Conservation (phyloP, 176 grass and related monocot species). For the Oryza glumipatula region DNA sequence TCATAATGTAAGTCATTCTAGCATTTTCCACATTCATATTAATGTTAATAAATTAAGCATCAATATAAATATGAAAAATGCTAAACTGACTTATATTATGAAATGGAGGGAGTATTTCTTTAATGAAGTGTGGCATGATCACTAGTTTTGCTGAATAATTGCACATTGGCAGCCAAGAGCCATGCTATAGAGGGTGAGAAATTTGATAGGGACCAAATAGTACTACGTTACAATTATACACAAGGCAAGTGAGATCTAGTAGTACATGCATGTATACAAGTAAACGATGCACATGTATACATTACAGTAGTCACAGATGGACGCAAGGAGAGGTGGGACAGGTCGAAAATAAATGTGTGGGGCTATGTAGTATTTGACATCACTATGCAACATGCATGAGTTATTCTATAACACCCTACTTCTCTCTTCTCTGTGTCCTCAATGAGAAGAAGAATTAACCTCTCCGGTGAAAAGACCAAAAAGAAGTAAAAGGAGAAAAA, state of each 20-base stretch:
- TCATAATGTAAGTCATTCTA: no score
- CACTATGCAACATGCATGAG: not conserved
- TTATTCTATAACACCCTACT: not conserved
- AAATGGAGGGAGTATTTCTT: not conserved
- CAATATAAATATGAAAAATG: no score
- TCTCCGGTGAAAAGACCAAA: not conserved
- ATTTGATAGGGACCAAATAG: not conserved
- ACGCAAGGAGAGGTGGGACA: not conserved
- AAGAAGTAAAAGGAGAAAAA: not conserved
- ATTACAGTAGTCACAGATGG: not conserved
- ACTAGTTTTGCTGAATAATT: not conserved
- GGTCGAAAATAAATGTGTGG: conserved; percentile 20
- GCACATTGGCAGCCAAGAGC: not conserved
- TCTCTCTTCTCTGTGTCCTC: not conserved
- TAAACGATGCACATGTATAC: conserved; percentile 21
- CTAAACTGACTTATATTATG: no score
- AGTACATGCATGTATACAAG: not conserved
- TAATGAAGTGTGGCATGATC: not conserved
- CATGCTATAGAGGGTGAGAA: not conserved
- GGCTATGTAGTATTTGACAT: not conserved
- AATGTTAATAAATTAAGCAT: no score
- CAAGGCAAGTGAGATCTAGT: not conserved
- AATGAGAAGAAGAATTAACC: not conserved
- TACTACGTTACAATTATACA: not conserved
- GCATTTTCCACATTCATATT: no score